Base-by-base conservation (phyloP, 306 rosid genomes). In the Geum urbanum region DNA sequence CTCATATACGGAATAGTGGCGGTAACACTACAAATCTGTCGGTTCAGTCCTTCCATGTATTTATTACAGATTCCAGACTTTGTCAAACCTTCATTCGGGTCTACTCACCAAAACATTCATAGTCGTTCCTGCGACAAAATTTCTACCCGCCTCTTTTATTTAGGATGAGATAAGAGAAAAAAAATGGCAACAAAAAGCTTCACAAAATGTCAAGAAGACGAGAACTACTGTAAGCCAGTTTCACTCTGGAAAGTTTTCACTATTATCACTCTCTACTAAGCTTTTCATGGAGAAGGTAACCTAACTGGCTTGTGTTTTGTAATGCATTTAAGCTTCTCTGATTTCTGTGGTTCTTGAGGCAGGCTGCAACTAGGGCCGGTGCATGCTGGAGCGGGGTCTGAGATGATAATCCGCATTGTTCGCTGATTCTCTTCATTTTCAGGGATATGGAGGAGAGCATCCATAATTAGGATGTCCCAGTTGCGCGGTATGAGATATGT, bases 381-480 rank as follows among this genome's bases (percentile, higher is more conserved):
- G 77, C 92, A 87, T 59, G 96, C 52, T 8, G 79, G 64, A 60
- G 84, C 66, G 15, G 87, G 65, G 54, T 84, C 88, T 0, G 85
- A 59, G 68, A 90, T 72, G 78, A 77, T 85, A 51, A 94, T 82
- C 68, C 99, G 88, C 74, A 88, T 5, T 0, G 96, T 83, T 80
- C 55, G 89, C 41, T 78, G 74, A 72, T 75, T 86, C 70, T 77
- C 96, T 66, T 91, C 95, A 52, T 94, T 91, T 67, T 76, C 89
- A 69, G 99, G 97, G 74, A 89, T 81, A 79, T 91, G 84, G 20
- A 94, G 87, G 60, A 91, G 97, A 66, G 97, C 96, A 71, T 94
- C 91, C 96, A 94, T 91, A 79, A 91, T 67, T 67, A 94, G 76
- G 57, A 94, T 88, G 50, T 94, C 92, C 99, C 99, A 94, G 73